phyloP scores from a whole-genome alignment of 345 rosid species.

The Linum usitatissimum region DNA sequence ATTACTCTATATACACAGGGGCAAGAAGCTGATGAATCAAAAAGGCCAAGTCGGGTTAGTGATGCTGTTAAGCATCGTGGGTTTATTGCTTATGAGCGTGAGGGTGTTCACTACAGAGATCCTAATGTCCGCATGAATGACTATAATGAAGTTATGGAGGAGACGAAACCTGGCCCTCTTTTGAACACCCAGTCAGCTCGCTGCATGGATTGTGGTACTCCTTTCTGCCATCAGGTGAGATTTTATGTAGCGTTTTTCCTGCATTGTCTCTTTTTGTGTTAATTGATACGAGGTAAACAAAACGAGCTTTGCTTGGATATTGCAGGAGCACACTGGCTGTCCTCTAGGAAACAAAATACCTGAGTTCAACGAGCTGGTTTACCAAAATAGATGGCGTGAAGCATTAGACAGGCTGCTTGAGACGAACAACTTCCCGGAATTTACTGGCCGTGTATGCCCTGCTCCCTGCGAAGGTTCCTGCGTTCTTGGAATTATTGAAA shows the following conservation, averaged over 20 bases:
- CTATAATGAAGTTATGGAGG: conserved; percentile 92
- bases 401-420: conserved; percentile 92
- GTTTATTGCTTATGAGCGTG: conserved; percentile 83
- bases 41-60: conserved; percentile 53
- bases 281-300: not conserved
- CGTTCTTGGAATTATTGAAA: conserved; percentile 98
- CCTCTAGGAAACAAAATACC: conserved; percentile 99
- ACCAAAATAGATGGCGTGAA: conserved; percentile 98
- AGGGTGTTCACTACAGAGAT: conserved; percentile 82
- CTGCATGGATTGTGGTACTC: conserved; percentile 99
- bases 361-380: conserved; percentile 92
- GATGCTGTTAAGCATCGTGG: conserved; percentile 78
- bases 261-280: not conserved
- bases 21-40: conserved; percentile 26
- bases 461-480: conserved; percentile 99
- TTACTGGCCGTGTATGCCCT: conserved; percentile 99
- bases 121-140: conserved; percentile 76
- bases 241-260: not conserved
- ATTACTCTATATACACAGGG: conserved; percentile 7
- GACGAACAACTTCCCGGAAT: conserved; percentile 98
- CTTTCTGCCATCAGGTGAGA: conserved; percentile 94
- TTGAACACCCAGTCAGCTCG: conserved; percentile 93
- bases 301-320: not conserved
- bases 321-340: conserved; percentile 94
- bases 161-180: conserved; percentile 69